Evolutionary conservation across 2,329 filamentous ascomycete species (phyloP).

Genomic region (Trichoderma hamatum): DNA sequence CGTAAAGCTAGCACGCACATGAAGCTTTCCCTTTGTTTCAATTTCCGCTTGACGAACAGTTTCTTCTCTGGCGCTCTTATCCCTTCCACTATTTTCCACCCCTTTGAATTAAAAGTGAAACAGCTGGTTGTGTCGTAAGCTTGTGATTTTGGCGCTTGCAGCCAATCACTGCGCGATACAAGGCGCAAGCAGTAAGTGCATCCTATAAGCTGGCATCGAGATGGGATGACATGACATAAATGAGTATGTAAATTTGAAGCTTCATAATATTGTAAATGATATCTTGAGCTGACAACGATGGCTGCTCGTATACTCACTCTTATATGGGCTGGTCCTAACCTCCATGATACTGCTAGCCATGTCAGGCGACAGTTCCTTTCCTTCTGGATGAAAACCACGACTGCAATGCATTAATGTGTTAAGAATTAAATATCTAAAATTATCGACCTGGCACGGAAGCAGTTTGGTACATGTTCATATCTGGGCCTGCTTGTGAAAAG

Average conservation of each 20-base stretch:
- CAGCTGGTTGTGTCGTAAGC: background rate
- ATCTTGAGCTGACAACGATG: background rate
- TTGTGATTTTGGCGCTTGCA: background rate
- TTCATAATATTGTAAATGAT: background rate
- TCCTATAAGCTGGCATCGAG: background rate
- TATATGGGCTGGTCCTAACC: background rate
- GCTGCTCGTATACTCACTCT: background rate
- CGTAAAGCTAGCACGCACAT: background rate
- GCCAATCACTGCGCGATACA: background rate
- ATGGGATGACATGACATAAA: background rate
- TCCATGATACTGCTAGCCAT: background rate
- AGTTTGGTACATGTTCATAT: background rate
- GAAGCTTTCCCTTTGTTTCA: background rate
- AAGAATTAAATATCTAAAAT: conserved; percentile 1
- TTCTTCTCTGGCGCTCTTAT: no score
- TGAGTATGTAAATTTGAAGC: background rate
- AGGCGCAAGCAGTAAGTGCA: background rate
- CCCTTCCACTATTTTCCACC: no score
- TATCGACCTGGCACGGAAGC: background rate
- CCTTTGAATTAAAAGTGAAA: no score
- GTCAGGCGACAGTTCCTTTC: background rate
- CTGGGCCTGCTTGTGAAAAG: background rate
- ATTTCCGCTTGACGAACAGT: no score
- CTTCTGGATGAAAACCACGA: background rate
- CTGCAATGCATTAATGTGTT: background rate